Conservation (phyloP, 2,329 filamentous ascomycete species). For the Ceratocystiopsis minuta region DNA sequence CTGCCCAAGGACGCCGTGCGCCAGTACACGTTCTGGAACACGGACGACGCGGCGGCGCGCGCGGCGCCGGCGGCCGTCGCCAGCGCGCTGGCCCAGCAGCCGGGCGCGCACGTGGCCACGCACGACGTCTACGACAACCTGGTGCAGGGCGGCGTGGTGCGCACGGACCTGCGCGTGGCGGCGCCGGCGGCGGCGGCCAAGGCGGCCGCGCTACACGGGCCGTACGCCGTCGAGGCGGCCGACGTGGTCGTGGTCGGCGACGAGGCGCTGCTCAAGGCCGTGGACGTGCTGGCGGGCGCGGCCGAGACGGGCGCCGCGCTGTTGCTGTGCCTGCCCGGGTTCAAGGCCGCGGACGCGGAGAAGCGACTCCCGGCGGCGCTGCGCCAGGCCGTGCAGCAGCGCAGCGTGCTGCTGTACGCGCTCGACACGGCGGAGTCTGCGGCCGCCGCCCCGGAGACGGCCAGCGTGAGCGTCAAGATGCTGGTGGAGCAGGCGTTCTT, state of each 20-base stretch:
- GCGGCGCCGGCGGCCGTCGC: slow-evolving; percentile 44
- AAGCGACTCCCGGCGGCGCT: slow-evolving; percentile 60
- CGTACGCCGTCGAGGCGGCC: slow-evolving; percentile 63
- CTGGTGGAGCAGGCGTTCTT: slow-evolving; percentile 69
- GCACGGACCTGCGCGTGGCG: slow-evolving; percentile 72
- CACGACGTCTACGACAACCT: slow-evolving; percentile 48
- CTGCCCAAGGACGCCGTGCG: slow-evolving; percentile 28
- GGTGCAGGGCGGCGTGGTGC: slow-evolving; percentile 58
- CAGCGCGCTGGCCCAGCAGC: slow-evolving; percentile 51
- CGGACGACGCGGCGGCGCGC: slow-evolving; percentile 53
- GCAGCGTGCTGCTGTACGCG: slow-evolving; percentile 53
- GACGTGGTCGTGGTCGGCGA: slow-evolving; percentile 66
- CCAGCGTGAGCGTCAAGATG: slow-evolving; percentile 48
- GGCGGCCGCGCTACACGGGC: slow-evolving; percentile 42
- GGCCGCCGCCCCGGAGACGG: slow-evolving; percentile 17
- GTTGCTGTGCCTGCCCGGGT: slow-evolving; percentile 56
- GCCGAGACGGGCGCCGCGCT: slow-evolving; percentile 55
- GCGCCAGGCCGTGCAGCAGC: slow-evolving; percentile 53
- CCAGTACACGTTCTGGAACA: slow-evolving; percentile 89
- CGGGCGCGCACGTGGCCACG: slow-evolving; percentile 40
- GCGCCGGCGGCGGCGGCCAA: slow-evolving; percentile 52
- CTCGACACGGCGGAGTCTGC: slow-evolving; percentile 38
- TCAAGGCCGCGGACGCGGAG: slow-evolving; percentile 79
- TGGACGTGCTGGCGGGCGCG: slow-evolving; percentile 54
- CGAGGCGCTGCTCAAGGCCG: slow-evolving; percentile 58